A percentile compares a stretch with the other conserved stretches of the same genome.
phyloP scores from a whole-genome alignment of 495 filamentous ascomycete species.

The Neurospora hispaniola region DNA sequence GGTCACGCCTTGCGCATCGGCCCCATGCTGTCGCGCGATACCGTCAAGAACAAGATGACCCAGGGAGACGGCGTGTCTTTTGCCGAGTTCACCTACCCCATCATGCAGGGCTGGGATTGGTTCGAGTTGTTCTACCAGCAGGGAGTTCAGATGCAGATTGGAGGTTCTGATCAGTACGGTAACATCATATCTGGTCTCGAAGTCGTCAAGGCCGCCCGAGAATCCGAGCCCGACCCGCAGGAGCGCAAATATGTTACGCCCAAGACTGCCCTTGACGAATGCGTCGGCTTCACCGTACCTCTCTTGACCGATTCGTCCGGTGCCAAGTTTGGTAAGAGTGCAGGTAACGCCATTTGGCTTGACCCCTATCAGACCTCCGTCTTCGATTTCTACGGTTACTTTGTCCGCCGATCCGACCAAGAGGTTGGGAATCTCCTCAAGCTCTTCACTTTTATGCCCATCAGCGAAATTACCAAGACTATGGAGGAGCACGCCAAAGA shows the following conservation, averaged over 20 bases:
- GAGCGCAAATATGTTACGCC: slow-evolving; percentile 7
- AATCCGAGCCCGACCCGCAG: slow-evolving; percentile 35
- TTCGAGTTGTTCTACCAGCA: slow-evolving; percentile 59
- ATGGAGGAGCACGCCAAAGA: slow-evolving; percentile 57
- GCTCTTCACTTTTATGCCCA: slow-evolving; percentile 81
- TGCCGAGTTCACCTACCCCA: slow-evolving; percentile 84
- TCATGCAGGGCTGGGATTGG: slow-evolving; percentile 97
- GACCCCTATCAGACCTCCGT: slow-evolving; percentile 66
- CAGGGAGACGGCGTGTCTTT: slow-evolving; percentile 86
- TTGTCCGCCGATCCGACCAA: slow-evolving; percentile 71
- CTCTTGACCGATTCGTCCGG: slow-evolving; percentile 77
- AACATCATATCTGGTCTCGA: slow-evolving; percentile 92
- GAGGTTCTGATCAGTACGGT: slow-evolving; percentile 90
- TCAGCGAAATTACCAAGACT: slow-evolving; percentile 47
- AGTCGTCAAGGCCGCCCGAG: slow-evolving; percentile 59
- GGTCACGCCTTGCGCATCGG: slow-evolving; percentile 66
- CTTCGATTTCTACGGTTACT: slow-evolving; percentile 84
- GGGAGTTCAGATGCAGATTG: slow-evolving; percentile 72
- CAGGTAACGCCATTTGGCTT: slow-evolving; percentile 91
- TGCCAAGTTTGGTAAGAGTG: slow-evolving; percentile 89
- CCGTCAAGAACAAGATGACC: slow-evolving; percentile 71
- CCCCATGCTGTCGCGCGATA: slow-evolving; percentile 80
- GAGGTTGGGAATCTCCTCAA: slow-evolving; percentile 72
- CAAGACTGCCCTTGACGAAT: slow-evolving; percentile 34
- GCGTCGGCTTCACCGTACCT: slow-evolving; percentile 81